Conservation (phyloP, 768 basidiomycete species). For the Tulasnella sp. region DNA sequence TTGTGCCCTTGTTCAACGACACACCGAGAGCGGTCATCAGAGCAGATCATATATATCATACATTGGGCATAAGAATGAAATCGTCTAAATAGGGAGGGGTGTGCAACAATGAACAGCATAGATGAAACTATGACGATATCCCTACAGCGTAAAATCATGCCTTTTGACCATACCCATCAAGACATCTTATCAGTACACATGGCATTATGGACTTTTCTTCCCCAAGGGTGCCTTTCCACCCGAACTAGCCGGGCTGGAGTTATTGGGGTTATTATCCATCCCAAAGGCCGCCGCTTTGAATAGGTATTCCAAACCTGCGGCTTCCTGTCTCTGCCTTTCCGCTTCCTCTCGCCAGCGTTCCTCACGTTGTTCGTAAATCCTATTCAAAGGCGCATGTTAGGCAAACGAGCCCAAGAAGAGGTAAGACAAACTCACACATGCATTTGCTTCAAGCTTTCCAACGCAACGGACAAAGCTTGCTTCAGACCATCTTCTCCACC, state of each 20-base stretch:
- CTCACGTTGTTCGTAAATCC: conserved; percentile 17
- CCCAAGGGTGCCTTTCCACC: too few species aligned
- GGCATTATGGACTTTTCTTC: not conserved
- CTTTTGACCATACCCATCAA: too few species aligned
- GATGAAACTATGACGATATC: not conserved
- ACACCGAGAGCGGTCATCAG: too few species aligned
- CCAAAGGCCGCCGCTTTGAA: conserved; percentile 1
- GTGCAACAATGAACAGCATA: not conserved
- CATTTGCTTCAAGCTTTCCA: conserved; percentile 18
- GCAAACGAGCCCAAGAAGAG: not conserved
- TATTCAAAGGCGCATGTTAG: not conserved
- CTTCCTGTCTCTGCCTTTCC: conserved; percentile 15
- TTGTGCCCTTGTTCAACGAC: too few species aligned
- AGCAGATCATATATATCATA: too few species aligned
- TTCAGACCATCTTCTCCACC: conserved; percentile 17
- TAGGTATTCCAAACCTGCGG: conserved; percentile 8
- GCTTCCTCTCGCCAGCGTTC: conserved; percentile 15
- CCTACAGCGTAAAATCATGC: too few species aligned
- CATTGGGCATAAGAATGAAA: too few species aligned
- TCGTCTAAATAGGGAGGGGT: too few species aligned
- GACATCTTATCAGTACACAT: not conserved
- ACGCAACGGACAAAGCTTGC: conserved; percentile 15
- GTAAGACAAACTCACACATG: conserved; percentile 7
- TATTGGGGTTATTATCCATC: not conserved
- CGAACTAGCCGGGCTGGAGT: not conserved